Percentiles rank a stretch among this genome's conserved stretches.
Conservation (phyloP, 768 basidiomycete species). For the Russula abietina region DNA sequence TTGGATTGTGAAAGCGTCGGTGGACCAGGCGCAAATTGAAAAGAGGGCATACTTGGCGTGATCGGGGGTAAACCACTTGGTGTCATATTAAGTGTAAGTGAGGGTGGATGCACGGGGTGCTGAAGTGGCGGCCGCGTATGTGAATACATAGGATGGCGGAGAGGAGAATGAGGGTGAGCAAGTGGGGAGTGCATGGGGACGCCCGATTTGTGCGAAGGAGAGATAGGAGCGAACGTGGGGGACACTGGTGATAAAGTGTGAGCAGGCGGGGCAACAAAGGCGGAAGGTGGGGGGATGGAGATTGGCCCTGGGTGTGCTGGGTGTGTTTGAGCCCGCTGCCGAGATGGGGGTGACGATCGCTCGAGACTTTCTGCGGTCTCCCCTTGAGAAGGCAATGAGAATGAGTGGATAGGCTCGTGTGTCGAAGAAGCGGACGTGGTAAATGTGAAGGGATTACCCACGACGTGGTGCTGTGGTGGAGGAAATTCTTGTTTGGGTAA, state of each 20-base stretch:
- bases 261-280: slow-evolving; percentile 38
- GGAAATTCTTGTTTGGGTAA: slow-evolving; percentile 1
- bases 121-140: slow-evolving; percentile 36
- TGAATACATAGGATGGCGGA: slow-evolving; percentile 29
- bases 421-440: neutral
- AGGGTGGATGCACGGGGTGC: slow-evolving; percentile 32
- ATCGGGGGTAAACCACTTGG: slow-evolving; percentile 86
- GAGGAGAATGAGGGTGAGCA: slow-evolving; percentile 34
- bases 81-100: slow-evolving; percentile 34
- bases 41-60: slow-evolving; percentile 97
- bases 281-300: slow-evolving; percentile 54
- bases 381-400: slow-evolving; percentile 7
- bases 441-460: slow-evolving; percentile 1
- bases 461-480: neutral
- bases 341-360: slow-evolving; percentile 23
- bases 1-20: slow-evolving; percentile 33
- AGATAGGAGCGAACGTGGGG: slow-evolving; percentile 29
- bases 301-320: slow-evolving; percentile 67
- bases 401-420: neutral
- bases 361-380: neutral
- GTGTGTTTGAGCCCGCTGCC: slow-evolving; percentile 29
- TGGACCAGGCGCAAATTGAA: slow-evolving; percentile 67
- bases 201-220: slow-evolving; percentile 13
- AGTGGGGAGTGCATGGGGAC: slow-evolving; percentile 11
- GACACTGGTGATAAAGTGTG: slow-evolving; percentile 28